Evolutionary conservation across 257 asterid genomes (phyloP).

Genomic region (Solanum sejunctum): DNA sequence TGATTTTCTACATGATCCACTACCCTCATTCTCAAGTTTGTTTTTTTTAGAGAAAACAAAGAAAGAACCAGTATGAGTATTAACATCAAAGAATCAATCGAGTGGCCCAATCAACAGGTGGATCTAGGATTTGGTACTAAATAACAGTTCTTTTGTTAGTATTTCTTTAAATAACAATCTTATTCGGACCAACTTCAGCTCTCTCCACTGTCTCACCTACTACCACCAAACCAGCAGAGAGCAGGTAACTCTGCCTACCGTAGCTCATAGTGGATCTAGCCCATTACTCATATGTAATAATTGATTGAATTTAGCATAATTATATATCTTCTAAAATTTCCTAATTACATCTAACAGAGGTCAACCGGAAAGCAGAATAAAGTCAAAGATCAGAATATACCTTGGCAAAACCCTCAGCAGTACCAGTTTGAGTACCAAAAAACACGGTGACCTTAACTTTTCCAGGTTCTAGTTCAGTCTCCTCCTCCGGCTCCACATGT

Average conservation of each 20-base stretch:
- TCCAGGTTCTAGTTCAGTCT: slow-evolving; percentile 38
- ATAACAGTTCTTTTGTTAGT: neutral
- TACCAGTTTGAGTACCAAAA: slow-evolving; percentile 80
- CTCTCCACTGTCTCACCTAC: neutral
- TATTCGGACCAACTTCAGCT: neutral
- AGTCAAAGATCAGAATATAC: slow-evolving; percentile 10
- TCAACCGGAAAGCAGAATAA: neutral
- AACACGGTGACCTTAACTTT: slow-evolving; percentile 48
- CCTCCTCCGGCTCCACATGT: slow-evolving; percentile 20
- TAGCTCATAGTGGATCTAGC: neutral
- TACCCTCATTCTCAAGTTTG: neutral
- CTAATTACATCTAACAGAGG: neutral
- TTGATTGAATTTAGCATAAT: neutral
- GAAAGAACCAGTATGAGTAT: neutral
- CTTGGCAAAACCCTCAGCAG: slow-evolving; percentile 83
- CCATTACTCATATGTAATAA: neutral
- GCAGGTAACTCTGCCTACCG: neutral
- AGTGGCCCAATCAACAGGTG: neutral
- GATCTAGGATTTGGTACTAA: neutral
- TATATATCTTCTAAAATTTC: neutral
- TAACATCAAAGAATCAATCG: neutral
- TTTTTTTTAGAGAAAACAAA: too few relatives aligned
- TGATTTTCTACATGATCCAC: neutral
- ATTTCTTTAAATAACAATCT: neutral
- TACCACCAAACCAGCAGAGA: neutral